Base-by-base conservation (phyloP, 129 eudicot species). In the Calendula officinalis region DNA sequence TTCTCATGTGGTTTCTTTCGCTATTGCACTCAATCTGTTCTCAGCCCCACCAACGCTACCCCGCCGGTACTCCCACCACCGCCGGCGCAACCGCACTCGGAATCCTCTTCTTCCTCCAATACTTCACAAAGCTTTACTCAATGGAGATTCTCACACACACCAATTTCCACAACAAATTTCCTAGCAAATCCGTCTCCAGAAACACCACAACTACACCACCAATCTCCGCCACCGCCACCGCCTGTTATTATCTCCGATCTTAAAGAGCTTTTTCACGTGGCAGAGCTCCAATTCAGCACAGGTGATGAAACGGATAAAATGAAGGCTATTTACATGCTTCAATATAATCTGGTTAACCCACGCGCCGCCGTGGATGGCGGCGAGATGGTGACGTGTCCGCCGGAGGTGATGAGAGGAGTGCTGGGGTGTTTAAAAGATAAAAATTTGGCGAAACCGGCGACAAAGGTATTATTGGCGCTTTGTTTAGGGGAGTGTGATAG, bases 61-160 rank as follows among this genome's bases (percentile, higher is more conserved):
- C 83, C 87, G 1, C 84, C 86, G 13, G 63, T 70, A 5, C 83
- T 73, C 15, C 83, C 81, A 15, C 68, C 49, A 2, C 76, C 85
- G 1, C 69, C 73, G 1, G 62, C 83, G n/a, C 76, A 39, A 8
- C 79, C 81, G 5, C 80, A 82, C 9, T 83, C 92, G 0, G 82
- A 76, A 30, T 81, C 97, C 1, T 90, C 97, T 7, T 91, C 97
- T 3, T 91, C 97, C 2, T 86, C 97, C 14, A 83, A 76, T 56
- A 81, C 95, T 8, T 90, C 97, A 34, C 95, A 90, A 62, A 91
- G 97, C 75, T 91, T 91, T 66, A 91, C 97, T 2, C 97, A 87
- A 43, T 91, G 97, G 97, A 80, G 81, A 42, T 91, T 91, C 61
- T 76, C 77, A 62, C 95, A 13, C 79, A 83, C 89, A 3, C 87